phyloP scores from a whole-genome alignment of 257 asterid genomes.

The Buddleja alternifolia region DNA sequence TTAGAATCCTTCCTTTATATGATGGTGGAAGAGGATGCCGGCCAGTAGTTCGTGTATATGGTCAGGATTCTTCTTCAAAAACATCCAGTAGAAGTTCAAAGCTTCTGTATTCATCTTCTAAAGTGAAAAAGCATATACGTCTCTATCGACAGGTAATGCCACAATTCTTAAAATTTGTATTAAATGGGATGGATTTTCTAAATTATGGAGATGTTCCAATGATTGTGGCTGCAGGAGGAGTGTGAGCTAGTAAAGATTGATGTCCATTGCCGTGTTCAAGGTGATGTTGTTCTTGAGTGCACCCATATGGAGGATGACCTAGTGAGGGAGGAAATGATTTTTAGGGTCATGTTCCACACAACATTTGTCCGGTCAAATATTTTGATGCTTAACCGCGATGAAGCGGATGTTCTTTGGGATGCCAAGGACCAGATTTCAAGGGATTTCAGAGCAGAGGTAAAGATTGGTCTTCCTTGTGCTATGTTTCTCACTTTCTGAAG shows the following conservation, averaged over 20 bases:
- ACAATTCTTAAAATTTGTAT: slow-evolving; percentile 32
- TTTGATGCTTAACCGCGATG: slow-evolving; percentile 82
- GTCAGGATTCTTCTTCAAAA: slow-evolving; percentile 84
- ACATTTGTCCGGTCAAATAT: slow-evolving; percentile 87
- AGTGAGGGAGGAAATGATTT: slow-evolving; percentile 84
- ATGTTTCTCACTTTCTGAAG: slow-evolving; percentile 41
- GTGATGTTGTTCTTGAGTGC: slow-evolving; percentile 95
- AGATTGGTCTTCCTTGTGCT: slow-evolving; percentile 40
- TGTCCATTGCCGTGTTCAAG: slow-evolving; percentile 74
- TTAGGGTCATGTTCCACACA: slow-evolving; percentile 91
- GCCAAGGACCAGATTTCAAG: slow-evolving; percentile 73
- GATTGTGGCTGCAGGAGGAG: slow-evolving; percentile 73
- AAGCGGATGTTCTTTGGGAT: slow-evolving; percentile 90
- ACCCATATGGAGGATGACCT: slow-evolving; percentile 87
- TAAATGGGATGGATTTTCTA: slow-evolving; percentile 16
- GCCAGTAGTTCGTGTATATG: slow-evolving; percentile 85
- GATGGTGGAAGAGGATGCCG: slow-evolving; percentile 88
- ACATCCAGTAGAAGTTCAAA: slow-evolving; percentile 80
- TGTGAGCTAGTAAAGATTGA: slow-evolving; percentile 82
- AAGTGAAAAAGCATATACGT: slow-evolving; percentile 55
- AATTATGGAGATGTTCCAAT: slow-evolving; percentile 32
- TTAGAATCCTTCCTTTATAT: slow-evolving; percentile 68
- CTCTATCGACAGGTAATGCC: slow-evolving; percentile 72
- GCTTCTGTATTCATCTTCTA: slow-evolving; percentile 81
- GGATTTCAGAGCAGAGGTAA: slow-evolving; percentile 94